Percentiles rank a stretch among this genome's conserved stretches.
Conservation (phyloP, 768 basidiomycete species). For the Mycena galopus region DNA sequence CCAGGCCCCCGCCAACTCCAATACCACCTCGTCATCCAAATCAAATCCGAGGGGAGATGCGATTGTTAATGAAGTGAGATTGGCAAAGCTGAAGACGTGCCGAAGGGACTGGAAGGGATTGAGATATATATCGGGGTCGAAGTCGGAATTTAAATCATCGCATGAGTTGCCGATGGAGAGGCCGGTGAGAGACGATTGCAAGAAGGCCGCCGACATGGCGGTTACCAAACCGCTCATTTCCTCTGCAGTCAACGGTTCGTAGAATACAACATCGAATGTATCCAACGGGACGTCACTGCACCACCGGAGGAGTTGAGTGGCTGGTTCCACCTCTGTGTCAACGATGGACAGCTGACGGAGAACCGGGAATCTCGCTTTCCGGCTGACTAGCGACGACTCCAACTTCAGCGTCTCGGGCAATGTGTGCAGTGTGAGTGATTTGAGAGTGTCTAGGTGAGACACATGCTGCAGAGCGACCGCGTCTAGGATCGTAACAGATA, state of each 20-base stretch:
- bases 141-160: neutral
- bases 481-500: neutral
- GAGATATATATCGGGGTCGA: neutral
- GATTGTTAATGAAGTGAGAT: neutral
- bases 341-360: neutral
- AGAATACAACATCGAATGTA: neutral
- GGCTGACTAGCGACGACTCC: neutral
- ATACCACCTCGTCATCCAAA: neutral
- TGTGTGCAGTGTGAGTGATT: neutral
- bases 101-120: neutral
- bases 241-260: no score
- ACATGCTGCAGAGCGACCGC: neutral
- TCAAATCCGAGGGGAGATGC: neutral
- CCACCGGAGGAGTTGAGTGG: neutral
- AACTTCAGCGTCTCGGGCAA: neutral
- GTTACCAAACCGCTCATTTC: neutral
- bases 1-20: conserved; percentile 18
- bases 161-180: neutral
- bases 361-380: neutral
- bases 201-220: neutral
- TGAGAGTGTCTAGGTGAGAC: neutral
- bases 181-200: neutral
- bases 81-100: neutral
- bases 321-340: neutral
- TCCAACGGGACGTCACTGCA: neutral